Conservation (phyloP, 495 filamentous ascomycete species). For the Darksidea phi region DNA sequence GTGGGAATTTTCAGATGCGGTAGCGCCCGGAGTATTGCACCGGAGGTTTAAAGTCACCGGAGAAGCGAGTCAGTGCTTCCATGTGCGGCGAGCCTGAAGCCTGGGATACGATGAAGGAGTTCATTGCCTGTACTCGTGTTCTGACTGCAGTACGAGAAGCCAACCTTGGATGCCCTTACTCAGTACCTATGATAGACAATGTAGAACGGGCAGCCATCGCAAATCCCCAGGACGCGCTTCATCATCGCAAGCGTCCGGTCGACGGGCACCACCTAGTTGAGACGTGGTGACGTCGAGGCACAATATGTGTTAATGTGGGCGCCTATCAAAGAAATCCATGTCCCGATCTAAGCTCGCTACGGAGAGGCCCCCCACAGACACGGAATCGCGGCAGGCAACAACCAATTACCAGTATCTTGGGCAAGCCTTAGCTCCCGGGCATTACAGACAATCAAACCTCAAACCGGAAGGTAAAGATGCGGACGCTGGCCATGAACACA, state of each 20-base stretch:
- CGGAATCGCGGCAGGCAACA: not conserved
- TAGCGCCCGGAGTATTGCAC: not conserved
- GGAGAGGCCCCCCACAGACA: slow-evolving; percentile 4
- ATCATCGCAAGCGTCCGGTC: not conserved
- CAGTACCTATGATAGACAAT: too few species aligned
- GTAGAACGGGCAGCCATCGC: too few species aligned
- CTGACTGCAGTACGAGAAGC: too few species aligned
- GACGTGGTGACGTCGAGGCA: too few species aligned
- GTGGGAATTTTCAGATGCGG: not conserved
- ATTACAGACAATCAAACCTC: slow-evolving; percentile 34
- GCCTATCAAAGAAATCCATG: not conserved
- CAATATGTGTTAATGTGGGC: too few species aligned
- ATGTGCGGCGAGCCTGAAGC: too few species aligned
- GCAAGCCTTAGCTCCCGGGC: slow-evolving; percentile 11
- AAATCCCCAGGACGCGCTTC: not conserved
- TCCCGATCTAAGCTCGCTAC: slow-evolving; percentile 5
- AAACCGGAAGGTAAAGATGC: slow-evolving; percentile 20
- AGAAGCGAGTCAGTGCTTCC: not conserved
- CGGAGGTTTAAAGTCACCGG: not conserved
- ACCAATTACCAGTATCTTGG: not conserved
- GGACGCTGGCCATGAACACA: not conserved
- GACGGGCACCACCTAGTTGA: too few species aligned
- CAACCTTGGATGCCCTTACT: too few species aligned
- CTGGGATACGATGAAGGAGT: too few species aligned
- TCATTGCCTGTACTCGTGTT: too few species aligned